Percentiles rank a stretch among this genome's conserved stretches.
phyloP scores from a whole-genome alignment of 2,329 filamentous ascomycete genomes.

The Alternaria sp. region DNA sequence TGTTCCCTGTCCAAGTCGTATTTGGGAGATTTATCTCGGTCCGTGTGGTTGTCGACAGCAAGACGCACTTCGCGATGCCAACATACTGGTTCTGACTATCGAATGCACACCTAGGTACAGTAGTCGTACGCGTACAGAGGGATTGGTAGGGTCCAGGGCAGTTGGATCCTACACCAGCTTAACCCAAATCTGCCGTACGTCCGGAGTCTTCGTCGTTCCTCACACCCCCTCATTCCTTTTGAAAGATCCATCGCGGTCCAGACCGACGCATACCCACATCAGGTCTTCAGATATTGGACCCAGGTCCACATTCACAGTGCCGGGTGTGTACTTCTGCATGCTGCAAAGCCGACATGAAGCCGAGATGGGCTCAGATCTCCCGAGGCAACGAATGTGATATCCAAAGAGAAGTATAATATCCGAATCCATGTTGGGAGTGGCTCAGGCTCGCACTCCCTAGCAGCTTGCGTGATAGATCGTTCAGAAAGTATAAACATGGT shows the following conservation, averaged over 20 bases:
- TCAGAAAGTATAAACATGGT: not conserved
- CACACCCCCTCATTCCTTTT: not conserved
- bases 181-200: not conserved
- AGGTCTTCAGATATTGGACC: not conserved
- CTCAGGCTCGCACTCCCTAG: not conserved
- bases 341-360: constrained; percentile 1
- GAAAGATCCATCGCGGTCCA: not conserved
- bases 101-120: not conserved
- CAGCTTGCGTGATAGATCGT: not conserved
- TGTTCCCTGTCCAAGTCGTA: not conserved
- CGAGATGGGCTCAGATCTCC: not conserved
- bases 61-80: not conserved
- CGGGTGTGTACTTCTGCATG: not conserved
- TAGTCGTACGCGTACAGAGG: not conserved
- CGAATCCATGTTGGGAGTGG: not conserved
- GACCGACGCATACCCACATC: not conserved
- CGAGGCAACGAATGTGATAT: not conserved
- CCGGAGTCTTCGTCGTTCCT: not conserved
- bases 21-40: not conserved
- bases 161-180: not conserved
- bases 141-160: not conserved
- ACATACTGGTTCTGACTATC: not conserved
- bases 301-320: not conserved
- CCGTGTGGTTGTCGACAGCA: not conserved
- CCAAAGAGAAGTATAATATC: not conserved